These are phyloP conservation scores for Colletotrichum cordylinicola DNA, from an alignment of 2,329 filamentous ascomycete species.

Conservation along the genomic window DNA sequence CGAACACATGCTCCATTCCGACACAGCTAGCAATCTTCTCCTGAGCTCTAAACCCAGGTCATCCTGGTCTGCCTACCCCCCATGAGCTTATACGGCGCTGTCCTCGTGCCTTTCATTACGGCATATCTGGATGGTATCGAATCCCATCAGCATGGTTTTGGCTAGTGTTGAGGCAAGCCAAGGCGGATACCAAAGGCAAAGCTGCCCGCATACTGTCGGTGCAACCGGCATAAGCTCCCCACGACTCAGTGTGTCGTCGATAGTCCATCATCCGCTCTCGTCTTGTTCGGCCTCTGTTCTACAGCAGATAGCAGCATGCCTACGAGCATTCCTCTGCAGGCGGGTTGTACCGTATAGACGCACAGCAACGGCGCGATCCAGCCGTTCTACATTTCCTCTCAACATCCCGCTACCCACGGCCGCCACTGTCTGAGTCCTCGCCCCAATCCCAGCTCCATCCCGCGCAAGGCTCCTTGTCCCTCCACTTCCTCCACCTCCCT, in stretches of 20 bases:
- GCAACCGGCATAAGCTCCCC: not conserved
- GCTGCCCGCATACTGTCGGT: constrained; percentile 12
- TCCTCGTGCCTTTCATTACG: constrained; percentile 14
- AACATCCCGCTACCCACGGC: not conserved
- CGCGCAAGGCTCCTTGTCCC: constrained; percentile 1
- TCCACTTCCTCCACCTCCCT: constrained; percentile 1
- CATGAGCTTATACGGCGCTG: not conserved
- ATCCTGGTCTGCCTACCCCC: not conserved
- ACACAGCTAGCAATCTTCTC: not conserved
- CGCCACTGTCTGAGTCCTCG: not conserved
- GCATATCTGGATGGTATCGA: constrained; percentile 4
- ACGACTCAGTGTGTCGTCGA: not conserved
- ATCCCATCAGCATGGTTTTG: constrained; percentile 11
- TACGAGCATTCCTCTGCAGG: not conserved
- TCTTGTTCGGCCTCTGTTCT: not conserved
- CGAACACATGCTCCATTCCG: constrained; percentile 9
- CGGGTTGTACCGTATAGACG: not conserved
- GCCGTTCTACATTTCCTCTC: not conserved
- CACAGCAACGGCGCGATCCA: not conserved
- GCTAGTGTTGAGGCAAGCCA: constrained; percentile 14
- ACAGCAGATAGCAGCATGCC: not conserved
- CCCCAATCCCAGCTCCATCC: constrained; percentile 13
- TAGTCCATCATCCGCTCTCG: not conserved
- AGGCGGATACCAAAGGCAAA: constrained; percentile 9
- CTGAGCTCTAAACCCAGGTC: not conserved